Percentiles rank a stretch among this genome's conserved stretches.
Evolutionary conservation across 202 grass and related monocot species (phyloP).

Genomic region (Zizania palustris): DNA sequence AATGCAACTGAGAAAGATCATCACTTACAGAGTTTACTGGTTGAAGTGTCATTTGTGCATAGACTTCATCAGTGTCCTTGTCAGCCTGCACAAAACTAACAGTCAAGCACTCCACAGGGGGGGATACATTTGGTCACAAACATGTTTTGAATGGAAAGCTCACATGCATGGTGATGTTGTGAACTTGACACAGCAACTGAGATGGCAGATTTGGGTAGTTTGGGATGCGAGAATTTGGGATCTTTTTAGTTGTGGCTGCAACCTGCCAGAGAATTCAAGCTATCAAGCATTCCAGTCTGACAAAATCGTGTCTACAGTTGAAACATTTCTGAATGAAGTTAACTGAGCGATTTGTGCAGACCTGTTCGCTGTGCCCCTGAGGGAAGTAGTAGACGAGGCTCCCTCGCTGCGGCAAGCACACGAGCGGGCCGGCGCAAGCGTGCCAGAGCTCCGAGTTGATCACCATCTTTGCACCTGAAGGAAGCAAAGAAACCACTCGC

Average conservation of each 20-base stretch:
- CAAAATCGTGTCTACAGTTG: background rate
- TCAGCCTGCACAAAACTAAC: conserved; percentile 61
- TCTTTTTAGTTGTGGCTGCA: conserved; percentile 83
- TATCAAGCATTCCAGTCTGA: background rate
- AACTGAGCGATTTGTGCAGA: conserved; percentile 27
- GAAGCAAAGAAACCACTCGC: background rate
- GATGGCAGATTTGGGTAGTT: conserved; percentile 86
- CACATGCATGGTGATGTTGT: conserved; percentile 90
- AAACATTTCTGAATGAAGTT: background rate
- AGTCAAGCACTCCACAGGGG: background rate
- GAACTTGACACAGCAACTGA: conserved; percentile 96
- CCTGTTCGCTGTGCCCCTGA: conserved; percentile 98
- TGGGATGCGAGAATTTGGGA: conserved; percentile 76
- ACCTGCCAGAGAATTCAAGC: conserved; percentile 50
- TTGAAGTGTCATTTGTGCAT: conserved; percentile 94
- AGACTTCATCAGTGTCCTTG: conserved; percentile 97
- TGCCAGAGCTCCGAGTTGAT: conserved; percentile 98
- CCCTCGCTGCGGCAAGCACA: conserved; percentile 82
- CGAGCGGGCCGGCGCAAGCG: conserved; percentile 88
- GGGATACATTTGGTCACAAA: background rate
- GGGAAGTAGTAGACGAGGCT: conserved; percentile 95
- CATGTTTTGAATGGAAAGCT: conserved; percentile 25
- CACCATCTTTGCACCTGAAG: conserved; percentile 71
- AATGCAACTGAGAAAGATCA: conserved; percentile 18
- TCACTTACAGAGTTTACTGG: conserved; percentile 85